phyloP scores from a whole-genome alignment of 2,329 filamentous ascomycete species.

The Cladosporium austrohemisphaericum region DNA sequence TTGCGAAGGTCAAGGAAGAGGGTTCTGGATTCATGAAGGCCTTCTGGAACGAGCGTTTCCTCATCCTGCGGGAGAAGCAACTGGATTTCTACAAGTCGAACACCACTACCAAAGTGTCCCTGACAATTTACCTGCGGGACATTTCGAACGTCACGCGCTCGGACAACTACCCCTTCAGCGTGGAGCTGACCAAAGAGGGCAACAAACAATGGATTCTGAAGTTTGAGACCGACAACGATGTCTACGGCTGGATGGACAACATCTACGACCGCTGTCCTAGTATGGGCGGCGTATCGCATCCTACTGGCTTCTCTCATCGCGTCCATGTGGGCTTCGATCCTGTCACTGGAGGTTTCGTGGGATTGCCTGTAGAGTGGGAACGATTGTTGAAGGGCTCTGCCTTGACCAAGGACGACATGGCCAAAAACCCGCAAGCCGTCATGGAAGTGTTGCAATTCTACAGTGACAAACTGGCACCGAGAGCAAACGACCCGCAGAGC shows the following conservation, averaged over 20 bases:
- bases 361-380: constrained; percentile 93
- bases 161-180: constrained; percentile 85
- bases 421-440: constrained; percentile 74
- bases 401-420: constrained; percentile 97
- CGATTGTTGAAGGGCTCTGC: constrained; percentile 93
- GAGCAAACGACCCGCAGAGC: constrained; percentile 65
- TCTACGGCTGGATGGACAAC: constrained; percentile 98
- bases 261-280: constrained; percentile 95
- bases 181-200: constrained; percentile 88
- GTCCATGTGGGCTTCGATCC: constrained; percentile 98
- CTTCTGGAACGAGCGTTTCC: constrained; percentile 82
- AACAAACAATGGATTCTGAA: constrained; percentile 84
- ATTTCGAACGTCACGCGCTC: constrained; percentile 87
- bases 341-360: constrained; percentile 89
- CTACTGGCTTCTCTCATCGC: constrained; percentile 94
- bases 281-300: constrained; percentile 97
- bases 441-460: constrained; percentile 85
- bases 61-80: constrained; percentile 87
- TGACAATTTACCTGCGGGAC: constrained; percentile 79
- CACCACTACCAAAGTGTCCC: constrained; percentile 74
- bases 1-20: constrained; percentile 86
- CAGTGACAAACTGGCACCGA: constrained; percentile 72
- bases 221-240: constrained; percentile 91
- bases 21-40: constrained; percentile 59
- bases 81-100: constrained; percentile 94